Percentiles rank a stretch among this genome's conserved stretches.
Conservation (phyloP, 139 green algal species). For the Chlamydomonas incerta region DNA sequence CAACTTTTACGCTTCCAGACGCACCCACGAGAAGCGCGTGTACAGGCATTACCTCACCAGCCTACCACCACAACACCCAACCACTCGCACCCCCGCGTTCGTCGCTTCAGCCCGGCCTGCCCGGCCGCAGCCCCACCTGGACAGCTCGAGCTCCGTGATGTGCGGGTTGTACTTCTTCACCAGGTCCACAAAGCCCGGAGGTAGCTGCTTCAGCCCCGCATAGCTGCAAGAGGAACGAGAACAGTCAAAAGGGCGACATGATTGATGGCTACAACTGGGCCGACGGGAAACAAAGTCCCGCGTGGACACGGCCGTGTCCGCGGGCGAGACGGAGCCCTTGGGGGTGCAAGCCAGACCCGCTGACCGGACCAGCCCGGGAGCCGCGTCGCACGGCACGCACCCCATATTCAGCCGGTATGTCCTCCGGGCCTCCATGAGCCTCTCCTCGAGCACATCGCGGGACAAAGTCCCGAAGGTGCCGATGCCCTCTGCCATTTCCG, state of each 20-base stretch:
- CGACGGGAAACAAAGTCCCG: too few relatives aligned
- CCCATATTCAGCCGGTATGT: slow-evolving; percentile 81
- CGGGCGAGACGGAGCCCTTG: too few relatives aligned
- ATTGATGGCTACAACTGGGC: too few relatives aligned
- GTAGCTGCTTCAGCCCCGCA: slow-evolving; percentile 65
- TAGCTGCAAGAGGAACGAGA: slow-evolving; percentile 72
- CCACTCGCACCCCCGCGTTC: too few relatives aligned
- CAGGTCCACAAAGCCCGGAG: slow-evolving; percentile 63
- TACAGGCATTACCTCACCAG: too few relatives aligned
- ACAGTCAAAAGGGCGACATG: too few relatives aligned
- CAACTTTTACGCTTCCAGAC: too few relatives aligned
- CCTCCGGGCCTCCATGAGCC: slow-evolving; percentile 68
- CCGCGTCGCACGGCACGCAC: slow-evolving; percentile 35
- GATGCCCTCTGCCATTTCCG: too few relatives aligned
- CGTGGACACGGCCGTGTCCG: too few relatives aligned
- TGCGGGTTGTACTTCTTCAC: slow-evolving; percentile 76
- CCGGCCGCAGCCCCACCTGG: slow-evolving; percentile 55
- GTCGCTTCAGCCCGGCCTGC: not conserved
- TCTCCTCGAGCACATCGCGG: slow-evolving; percentile 61
- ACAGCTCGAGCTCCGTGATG: slow-evolving; percentile 82
- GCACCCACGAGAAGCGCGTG: too few relatives aligned
- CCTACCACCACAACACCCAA: too few relatives aligned
- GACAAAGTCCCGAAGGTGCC: slow-evolving; percentile 13
- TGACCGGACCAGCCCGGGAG: not conserved
- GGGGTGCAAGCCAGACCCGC: too few relatives aligned